Base-by-base conservation (phyloP, 352 stramenopile genomes). In the Phytophthora europaea region DNA sequence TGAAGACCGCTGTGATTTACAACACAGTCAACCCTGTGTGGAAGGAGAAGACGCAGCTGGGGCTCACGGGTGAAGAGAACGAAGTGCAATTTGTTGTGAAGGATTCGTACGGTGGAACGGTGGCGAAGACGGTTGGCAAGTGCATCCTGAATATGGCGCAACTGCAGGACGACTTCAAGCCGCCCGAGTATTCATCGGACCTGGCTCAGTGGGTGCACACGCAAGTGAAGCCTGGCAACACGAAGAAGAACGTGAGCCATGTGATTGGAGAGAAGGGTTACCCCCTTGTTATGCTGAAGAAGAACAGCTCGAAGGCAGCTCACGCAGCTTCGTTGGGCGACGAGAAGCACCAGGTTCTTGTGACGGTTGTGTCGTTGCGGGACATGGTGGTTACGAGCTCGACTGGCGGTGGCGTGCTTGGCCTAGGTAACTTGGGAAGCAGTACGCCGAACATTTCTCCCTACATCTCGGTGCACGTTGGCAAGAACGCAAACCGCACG, bases 21-120 rank as follows among this genome's bases (percentile, higher is more conserved):
- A 94, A 94, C 67, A 95, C 90, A 4, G 71, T 92, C 9, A 97
- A 97, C 61, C 90, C 90, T 1, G 70, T 90, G 31, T 97, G 90
- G 90, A 75, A 93, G 40, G 88, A 94, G 67, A 93, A 92, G 65
- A 84, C 72, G 1, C 79, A 94, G 51, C 20, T 93, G 3, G 85
- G 72, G 10, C 50, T 92, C 28, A 85, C 81, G 2, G 83, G 85
- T 6, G 72, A 74, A 0, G 88, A 92, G 60, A 71, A 84, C 13
- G 84, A 90, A 36, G 67, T 96, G 31, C 83, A 92, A 67, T 85
- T 96, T 50, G 87, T 94, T 10, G 90, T 96, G 34, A 94, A 94
- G 67, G 88, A 96, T 61, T 94, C 89, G 36, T 97, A 93, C 61
- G 86, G 88, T 18, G 89, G 88, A 8, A 85, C 88, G 0, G 81